Percentiles rank a stretch among this genome's conserved stretches.
Evolutionary conservation across 257 asterid species (phyloP).

Genomic region (Jacaranda mimosifolia): DNA sequence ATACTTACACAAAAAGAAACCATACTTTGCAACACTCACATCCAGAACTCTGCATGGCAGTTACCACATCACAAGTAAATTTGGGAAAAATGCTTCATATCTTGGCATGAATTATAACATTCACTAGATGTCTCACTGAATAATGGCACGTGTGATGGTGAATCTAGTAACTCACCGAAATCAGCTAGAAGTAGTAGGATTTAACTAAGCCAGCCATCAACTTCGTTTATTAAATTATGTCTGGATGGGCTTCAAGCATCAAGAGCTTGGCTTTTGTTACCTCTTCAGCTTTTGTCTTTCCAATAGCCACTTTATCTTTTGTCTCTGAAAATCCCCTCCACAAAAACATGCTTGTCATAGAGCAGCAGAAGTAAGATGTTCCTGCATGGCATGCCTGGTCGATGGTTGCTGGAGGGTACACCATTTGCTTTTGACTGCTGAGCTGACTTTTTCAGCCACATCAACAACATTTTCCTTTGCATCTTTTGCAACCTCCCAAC

Average conservation of each 20-base stretch:
- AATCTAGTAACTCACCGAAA: slow-evolving; percentile 7
- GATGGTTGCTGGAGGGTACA: slow-evolving; percentile 86
- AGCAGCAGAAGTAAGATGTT: slow-evolving; percentile 78
- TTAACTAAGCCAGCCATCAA: slow-evolving; percentile 18
- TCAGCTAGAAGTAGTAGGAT: neutral
- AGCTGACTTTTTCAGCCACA: slow-evolving; percentile 83
- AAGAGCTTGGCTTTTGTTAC: slow-evolving; percentile 41
- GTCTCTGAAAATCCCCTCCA: slow-evolving; percentile 89
- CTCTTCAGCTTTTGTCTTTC: slow-evolving; percentile 90
- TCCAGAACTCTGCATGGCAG: slow-evolving; percentile 5
- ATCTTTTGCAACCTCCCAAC: slow-evolving; percentile 91
- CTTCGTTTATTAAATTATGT: neutral
- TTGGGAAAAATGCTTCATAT: neutral
- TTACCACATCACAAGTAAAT: neutral
- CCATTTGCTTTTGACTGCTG: slow-evolving; percentile 84
- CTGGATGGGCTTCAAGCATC: slow-evolving; percentile 1
- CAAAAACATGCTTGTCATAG: slow-evolving; percentile 79
- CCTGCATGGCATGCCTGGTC: slow-evolving; percentile 86
- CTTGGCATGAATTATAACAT: slow-evolving; percentile 6
- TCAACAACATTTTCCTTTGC: slow-evolving; percentile 85
- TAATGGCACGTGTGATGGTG: neutral
- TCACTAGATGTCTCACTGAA: slow-evolving; percentile 20
- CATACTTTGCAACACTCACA: neutral
- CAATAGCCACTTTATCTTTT: slow-evolving; percentile 83
- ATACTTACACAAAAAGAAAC: neutral